phyloP scores from a whole-genome alignment of 768 basidiomycete genomes.

The Lentinula raphanica region DNA sequence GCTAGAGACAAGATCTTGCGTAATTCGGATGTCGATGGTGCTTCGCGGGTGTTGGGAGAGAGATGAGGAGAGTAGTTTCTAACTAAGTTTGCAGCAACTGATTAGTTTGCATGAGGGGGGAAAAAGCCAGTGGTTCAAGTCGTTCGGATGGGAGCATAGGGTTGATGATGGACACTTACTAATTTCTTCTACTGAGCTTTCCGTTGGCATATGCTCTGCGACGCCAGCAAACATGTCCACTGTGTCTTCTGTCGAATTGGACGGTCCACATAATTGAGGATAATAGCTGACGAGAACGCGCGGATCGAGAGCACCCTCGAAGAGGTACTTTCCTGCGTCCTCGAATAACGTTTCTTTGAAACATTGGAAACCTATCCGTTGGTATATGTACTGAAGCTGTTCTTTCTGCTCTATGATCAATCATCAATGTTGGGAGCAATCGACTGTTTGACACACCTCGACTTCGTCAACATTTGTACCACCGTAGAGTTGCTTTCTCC shows the following conservation, averaged over 20 bases:
- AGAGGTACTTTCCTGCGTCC: slow-evolving; percentile 74
- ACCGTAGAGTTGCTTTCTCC: slow-evolving; percentile 46
- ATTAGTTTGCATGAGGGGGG: slow-evolving; percentile 58
- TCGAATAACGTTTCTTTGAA: slow-evolving; percentile 78
- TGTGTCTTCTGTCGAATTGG: slow-evolving; percentile 50
- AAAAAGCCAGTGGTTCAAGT: slow-evolving; percentile 26
- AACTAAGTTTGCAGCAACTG: slow-evolving; percentile 87
- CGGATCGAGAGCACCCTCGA: slow-evolving; percentile 79
- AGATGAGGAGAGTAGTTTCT: slow-evolving; percentile 89
- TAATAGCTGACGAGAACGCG: slow-evolving; percentile 78
- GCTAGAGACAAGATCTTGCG: slow-evolving; percentile 55
- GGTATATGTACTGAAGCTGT: slow-evolving; percentile 74
- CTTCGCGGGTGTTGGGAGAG: slow-evolving; percentile 57
- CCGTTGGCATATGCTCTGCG: slow-evolving; percentile 61
- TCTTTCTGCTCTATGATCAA: slow-evolving; percentile 38
- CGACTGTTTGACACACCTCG: slow-evolving; percentile 37
- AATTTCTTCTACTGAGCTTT: slow-evolving; percentile 73
- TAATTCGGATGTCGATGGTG: slow-evolving; percentile 69
- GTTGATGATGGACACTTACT: slow-evolving; percentile 53
- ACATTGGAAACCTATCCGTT: slow-evolving; percentile 76
- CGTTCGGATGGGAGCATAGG: slow-evolving; percentile 18
- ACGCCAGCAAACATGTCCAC: slow-evolving; percentile 75
- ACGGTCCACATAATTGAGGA: slow-evolving; percentile 62
- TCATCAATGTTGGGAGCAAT: background rate
- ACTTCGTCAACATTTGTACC: slow-evolving; percentile 48